Base-by-base conservation (phyloP, 164 flowering plant species). In the Berberis thunbergii region DNA sequence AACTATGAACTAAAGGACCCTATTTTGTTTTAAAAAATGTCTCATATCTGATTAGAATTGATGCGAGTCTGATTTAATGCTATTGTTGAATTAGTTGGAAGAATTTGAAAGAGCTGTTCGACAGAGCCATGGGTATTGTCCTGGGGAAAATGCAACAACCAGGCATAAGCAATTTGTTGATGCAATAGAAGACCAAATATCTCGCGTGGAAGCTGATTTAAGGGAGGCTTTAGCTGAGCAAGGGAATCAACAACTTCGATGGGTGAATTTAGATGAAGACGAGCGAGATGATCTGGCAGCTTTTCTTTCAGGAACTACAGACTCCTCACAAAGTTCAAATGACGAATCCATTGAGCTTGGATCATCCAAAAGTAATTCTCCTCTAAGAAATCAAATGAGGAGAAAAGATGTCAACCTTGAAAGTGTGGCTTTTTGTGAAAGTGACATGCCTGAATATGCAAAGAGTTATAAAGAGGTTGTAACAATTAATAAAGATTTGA, bases 51-150 rank as follows among this genome's bases (percentile, higher is more conserved):
- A 1, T 48, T 48, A 6, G 50, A 2, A 6, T 7, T 48, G 10
- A 1, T 48, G 7, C 7, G 7, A 48, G 38, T 12, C 1, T 54
- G 1, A 56, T 59, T 63, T 41, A 6, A 11, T 63, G 11, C 64
- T 49, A 4, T 62, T 70, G 26, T 44, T 71, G 64, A 66, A 66
- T 50, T 78, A 86, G 93, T 77, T 92, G 78, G 98, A 92, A 67
- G 98, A 92, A 76, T 89, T 92, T 68, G 96, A 86, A 73, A 86
- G 69, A 72, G 98, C 97, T 66, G 87, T 89, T 58, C 77, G 84
- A 63, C 43, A 69, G 74, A 85, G 89, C 76, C 73, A 82, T 73
- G 77, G 80, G 69, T 77, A 66, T 45, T 64, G 76, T 38, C 62
- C 67, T 4, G 72, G 79, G 57, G 88, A 88, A 11, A 68, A 66